Evolutionary conservation across 768 basidiomycete genomes (phyloP), one percentile per base, ranked within the genome.

Genomic region (Lactarius psammicola): DNA sequence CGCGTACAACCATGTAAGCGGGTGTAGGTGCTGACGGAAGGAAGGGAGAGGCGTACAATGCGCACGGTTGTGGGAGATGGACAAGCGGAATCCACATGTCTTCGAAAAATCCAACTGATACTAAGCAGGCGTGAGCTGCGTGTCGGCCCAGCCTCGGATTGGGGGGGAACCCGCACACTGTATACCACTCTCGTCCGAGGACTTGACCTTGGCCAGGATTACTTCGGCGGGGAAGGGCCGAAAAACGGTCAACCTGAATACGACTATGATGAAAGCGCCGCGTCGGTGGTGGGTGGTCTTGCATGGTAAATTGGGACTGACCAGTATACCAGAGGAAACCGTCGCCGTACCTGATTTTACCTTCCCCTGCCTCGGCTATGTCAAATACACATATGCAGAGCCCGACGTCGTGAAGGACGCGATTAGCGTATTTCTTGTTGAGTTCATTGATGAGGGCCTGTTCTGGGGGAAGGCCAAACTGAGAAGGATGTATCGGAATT

Each of bases 401-500:
- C 1, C 96, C 96, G 63, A 96, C 88, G 63, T 94, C 90, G 72
- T 95, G 92, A 20, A 98, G 78, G 55, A 95, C 86, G 61, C 89
- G 85, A 75, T 98, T 98, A 5, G 96, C 91, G 70, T 96, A 98
- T 77, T 97, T 97, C 75, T 92, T 92, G 81, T 98, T 95, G 69
- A 98, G 80, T 72, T 94, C 92, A 66, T 88, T 84, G 31, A 84
- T 88, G 70, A 98, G 83, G 0, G 94, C 92, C 56, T 90, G 85
- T 56, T 90, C 88, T 46, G 86, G 82, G 1, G 90, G 87, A 0
- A 86, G 79, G 8, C 85, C 88, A 72, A 97, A 98, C 70, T 93
- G 85, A n/a, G 85, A 82, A 9, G 96, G 93, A 58, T 89, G 87
- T n/a, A 99, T 81, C 2, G 92, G 85, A 42, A 98, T 85, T 2